Conservation (phyloP, 495 filamentous ascomycete species). For the Lophium mytilinum region DNA sequence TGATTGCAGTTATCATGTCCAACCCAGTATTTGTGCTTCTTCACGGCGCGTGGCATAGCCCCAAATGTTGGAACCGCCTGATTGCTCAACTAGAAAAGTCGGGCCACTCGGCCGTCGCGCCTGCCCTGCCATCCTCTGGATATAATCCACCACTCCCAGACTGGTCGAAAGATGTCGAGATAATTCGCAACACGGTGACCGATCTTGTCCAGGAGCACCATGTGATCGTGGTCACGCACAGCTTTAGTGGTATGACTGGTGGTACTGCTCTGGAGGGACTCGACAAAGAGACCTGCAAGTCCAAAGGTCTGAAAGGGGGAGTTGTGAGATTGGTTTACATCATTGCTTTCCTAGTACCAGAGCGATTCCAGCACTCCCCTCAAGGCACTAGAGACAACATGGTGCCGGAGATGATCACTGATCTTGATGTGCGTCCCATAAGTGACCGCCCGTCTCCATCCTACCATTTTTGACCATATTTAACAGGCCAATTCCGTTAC, state of each 20-base stretch:
- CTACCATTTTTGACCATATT: no score
- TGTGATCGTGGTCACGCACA: conserved; percentile 41
- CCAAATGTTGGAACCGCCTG: conserved; percentile 32
- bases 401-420: conserved; percentile 3
- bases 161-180: conserved; percentile 26
- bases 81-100: conserved; percentile 30
- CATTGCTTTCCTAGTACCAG: conserved; percentile 7
- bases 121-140: conserved; percentile 39
- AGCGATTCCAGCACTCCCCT: conserved; percentile 9
- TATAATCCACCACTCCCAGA: conserved; percentile 28
- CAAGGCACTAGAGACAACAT: conserved; percentile 1
- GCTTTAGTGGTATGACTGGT: conserved; percentile 36
- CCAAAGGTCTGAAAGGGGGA: conserved; percentile 32
- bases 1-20: no score
- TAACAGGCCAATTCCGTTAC: background rate
- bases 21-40: conserved; percentile 36
- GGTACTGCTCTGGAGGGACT: conserved; percentile 38
- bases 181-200: conserved; percentile 27
- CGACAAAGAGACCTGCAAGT: conserved; percentile 27
- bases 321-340: conserved; percentile 26
- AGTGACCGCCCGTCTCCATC: no score
- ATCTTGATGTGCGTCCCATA: background rate
- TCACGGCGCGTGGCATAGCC: conserved; percentile 42
- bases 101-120: conserved; percentile 33
- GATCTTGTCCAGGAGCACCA: conserved; percentile 28